phyloP scores from a whole-genome alignment of 495 filamentous ascomycete genomes.

The Friedmanniomyces simplex region DNA sequence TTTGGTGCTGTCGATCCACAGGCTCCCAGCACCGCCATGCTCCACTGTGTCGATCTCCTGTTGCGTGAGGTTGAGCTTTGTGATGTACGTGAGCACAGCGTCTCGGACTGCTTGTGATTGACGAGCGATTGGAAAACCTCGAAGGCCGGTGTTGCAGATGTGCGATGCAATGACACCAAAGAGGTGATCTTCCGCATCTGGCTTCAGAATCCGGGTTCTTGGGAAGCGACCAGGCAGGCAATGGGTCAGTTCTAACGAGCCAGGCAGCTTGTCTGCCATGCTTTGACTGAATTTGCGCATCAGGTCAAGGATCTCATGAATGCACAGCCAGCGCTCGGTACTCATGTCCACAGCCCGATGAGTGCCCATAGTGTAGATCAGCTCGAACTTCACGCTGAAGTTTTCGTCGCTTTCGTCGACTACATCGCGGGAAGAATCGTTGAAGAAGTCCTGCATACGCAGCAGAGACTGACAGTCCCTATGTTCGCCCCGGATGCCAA shows the following conservation, averaged over 20 bases:
- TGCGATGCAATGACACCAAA: conserved; percentile 25
- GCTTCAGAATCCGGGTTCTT: conserved; percentile 35
- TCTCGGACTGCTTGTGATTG: conserved; percentile 30
- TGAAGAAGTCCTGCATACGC: conserved; percentile 21
- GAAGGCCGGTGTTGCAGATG: conserved; percentile 34
- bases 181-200: conserved; percentile 28
- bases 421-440: conserved; percentile 23
- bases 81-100: conserved; percentile 38
- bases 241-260: conserved; percentile 33
- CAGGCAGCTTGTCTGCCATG: conserved; percentile 22
- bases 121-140: conserved; percentile 33
- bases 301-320: conserved; percentile 45
- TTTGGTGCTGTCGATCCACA: conserved; percentile 28
- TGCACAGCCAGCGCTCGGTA: conserved; percentile 48
- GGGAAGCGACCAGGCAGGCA: conserved; percentile 34
- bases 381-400: conserved; percentile 24
- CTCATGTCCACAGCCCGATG: conserved; percentile 46
- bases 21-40: conserved; percentile 18
- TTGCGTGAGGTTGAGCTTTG: conserved; percentile 21
- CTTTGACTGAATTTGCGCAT: conserved; percentile 27
- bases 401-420: conserved; percentile 31
- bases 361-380: conserved; percentile 56
- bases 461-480: conserved; percentile 13
- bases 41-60: conserved; percentile 34
- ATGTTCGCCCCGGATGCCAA: conserved; percentile 23